A percentile compares a stretch with the other conserved stretches of the same genome.
Conservation (phyloP, 1,284 basidiomycete genomes). For the Ganoderma lucidum region DNA sequence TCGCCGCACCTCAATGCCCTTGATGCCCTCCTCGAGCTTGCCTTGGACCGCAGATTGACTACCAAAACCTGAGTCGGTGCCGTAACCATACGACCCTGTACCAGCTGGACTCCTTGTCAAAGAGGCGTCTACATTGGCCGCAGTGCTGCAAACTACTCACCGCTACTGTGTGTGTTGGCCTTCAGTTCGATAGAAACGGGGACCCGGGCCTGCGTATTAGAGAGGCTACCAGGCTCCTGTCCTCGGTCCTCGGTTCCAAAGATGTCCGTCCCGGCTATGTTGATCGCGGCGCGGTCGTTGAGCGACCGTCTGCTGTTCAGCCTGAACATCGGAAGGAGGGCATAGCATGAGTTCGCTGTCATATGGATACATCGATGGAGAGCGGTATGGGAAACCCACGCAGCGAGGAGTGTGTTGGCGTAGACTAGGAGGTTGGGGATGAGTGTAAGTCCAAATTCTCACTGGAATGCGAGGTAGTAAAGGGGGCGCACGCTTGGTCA, state of each 20-base stretch:
- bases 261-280: not conserved
- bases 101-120: not conserved
- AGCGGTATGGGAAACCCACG: not conserved
- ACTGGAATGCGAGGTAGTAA: not conserved
- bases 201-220: not conserved
- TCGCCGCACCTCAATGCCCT: not conserved
- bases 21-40: not conserved
- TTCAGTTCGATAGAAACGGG: not conserved
- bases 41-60: not conserved
- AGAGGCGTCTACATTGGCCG: too few relatives aligned
- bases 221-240: not conserved
- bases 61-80: not conserved
- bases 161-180: not conserved
- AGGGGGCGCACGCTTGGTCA: not conserved
- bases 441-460: not conserved
- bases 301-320: conserved; percentile 5
- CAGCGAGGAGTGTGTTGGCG: conserved; percentile 2
- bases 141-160: not conserved
- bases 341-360: not conserved
- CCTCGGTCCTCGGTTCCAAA: not conserved
- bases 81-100: not conserved
- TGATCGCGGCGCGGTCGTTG: conserved; percentile 1
- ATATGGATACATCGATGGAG: not conserved
- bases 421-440: not conserved
- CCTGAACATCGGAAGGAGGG: not conserved